These are phyloP conservation scores for Aspergillus olivimuriae DNA, from an alignment of 495 filamentous ascomycete species.

Conservation along the genomic window DNA sequence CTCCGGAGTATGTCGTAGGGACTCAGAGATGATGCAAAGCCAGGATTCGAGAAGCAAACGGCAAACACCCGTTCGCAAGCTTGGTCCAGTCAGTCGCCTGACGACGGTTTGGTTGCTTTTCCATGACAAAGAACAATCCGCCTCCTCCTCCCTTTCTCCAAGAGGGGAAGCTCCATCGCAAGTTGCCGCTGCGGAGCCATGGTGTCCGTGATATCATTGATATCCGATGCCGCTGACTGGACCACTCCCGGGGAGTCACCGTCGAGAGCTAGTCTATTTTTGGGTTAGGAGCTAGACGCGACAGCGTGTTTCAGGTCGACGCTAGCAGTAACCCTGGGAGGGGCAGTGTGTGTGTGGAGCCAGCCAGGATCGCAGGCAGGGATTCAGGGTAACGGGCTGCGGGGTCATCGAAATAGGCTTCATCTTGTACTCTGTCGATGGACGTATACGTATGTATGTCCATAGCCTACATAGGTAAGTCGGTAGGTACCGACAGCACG, in stretches of 20 bases:
- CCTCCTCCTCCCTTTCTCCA: too few relatives aligned
- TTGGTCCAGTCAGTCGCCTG: too few relatives aligned
- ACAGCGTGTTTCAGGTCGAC: conserved; percentile 29
- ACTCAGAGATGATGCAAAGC: too few relatives aligned
- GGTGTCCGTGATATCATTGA: not conserved
- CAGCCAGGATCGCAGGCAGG: conserved; percentile 33
- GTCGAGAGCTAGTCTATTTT: not conserved
- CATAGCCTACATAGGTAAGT: not conserved
- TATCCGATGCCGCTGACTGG: not conserved
- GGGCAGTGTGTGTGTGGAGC: conserved; percentile 31
- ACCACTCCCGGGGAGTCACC: not conserved
- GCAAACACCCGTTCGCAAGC: too few relatives aligned
- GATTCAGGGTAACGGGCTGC: conserved; percentile 28
- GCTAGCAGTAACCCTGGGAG: conserved; percentile 31
- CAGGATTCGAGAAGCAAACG: too few relatives aligned
- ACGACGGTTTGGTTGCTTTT: too few relatives aligned
- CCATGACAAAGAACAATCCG: too few relatives aligned
- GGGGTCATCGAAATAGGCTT: conserved; percentile 17
- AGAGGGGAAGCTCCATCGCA: too few relatives aligned
- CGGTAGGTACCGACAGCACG: too few relatives aligned
- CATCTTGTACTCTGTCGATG: not conserved
- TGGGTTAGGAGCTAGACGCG: conserved; percentile 7
- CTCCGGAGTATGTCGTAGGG: too few relatives aligned
- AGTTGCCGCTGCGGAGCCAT: not conserved
- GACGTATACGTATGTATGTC: not conserved